phyloP scores from a whole-genome alignment of 2,329 filamentous ascomycete genomes.

The Parastagonospora nodorum region DNA sequence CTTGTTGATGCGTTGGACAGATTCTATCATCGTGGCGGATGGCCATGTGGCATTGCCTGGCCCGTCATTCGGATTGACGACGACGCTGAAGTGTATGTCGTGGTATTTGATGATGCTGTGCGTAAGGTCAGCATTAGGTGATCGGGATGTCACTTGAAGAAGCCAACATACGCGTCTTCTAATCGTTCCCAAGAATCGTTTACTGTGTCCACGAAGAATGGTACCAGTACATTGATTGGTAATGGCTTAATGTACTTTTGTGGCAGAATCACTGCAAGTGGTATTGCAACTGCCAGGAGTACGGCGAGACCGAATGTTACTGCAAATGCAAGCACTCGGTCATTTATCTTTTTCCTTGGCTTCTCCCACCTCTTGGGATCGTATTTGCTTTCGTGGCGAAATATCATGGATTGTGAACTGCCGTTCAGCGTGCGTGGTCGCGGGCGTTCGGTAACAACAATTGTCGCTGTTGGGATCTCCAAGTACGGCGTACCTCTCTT shows the following conservation, averaged over 20 bases:
- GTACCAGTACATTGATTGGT: slow-evolving; percentile 49
- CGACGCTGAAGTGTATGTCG: slow-evolving; percentile 55
- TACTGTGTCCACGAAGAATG: slow-evolving; percentile 55
- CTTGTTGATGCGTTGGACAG: slow-evolving; percentile 47
- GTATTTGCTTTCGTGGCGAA: neutral
- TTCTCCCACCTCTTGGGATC: neutral
- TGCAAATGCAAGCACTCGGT: slow-evolving; percentile 18
- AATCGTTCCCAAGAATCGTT: slow-evolving; percentile 46
- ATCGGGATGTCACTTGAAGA: neutral
- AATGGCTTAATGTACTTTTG: slow-evolving; percentile 24
- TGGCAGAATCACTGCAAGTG: slow-evolving; percentile 26
- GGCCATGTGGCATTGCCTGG: slow-evolving; percentile 51
- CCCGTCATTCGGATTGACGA: slow-evolving; percentile 53
- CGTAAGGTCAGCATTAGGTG: neutral
- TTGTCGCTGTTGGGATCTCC: neutral
- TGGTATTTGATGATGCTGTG: slow-evolving; percentile 34
- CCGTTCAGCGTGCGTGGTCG: neutral
- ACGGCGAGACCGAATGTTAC: slow-evolving; percentile 29
- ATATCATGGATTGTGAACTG: slow-evolving; percentile 4
- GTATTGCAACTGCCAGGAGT: slow-evolving; percentile 21
- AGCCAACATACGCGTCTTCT: slow-evolving; percentile 15
- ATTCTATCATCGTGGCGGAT: slow-evolving; percentile 49
- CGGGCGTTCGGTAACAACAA: neutral
- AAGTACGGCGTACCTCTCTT: neutral
- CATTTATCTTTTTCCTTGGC: slow-evolving; percentile 8